Conservation (phyloP, 2,329 filamentous ascomycete species). For the Colletotrichum plurivorum region DNA sequence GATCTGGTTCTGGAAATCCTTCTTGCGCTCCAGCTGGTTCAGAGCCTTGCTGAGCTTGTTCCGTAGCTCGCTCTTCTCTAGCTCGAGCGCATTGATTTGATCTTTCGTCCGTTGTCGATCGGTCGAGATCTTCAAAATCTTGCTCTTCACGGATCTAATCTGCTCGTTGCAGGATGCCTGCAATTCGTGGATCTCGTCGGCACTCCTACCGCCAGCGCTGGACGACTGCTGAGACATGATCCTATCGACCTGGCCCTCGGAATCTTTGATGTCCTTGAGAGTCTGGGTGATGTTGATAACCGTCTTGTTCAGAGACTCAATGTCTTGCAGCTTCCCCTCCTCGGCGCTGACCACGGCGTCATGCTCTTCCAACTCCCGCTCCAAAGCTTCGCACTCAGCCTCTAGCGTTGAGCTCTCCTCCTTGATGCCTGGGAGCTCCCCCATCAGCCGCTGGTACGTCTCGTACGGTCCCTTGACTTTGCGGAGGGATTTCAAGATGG, state of each 20-base stretch:
- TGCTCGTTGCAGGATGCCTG: constrained; percentile 78
- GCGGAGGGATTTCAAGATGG: constrained; percentile 71
- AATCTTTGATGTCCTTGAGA: constrained; percentile 78
- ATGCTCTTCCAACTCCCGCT: constrained; percentile 75
- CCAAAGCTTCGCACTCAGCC: constrained; percentile 70
- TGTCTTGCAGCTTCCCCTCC: constrained; percentile 76
- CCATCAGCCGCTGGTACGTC: constrained; percentile 77
- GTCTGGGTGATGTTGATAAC: constrained; percentile 83
- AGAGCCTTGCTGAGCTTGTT: constrained; percentile 79
- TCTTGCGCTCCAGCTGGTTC: constrained; percentile 86
- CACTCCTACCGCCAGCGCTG: constrained; percentile 75
- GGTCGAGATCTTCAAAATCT: constrained; percentile 74
- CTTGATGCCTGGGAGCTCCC: constrained; percentile 79
- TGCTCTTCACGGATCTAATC: constrained; percentile 73
- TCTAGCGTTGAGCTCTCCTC: constrained; percentile 74
- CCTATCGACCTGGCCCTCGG: constrained; percentile 80
- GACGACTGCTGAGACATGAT: constrained; percentile 83
- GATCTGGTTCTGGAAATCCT: constrained; percentile 77
- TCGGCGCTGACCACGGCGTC: constrained; percentile 77
- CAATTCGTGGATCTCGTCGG: constrained; percentile 88
- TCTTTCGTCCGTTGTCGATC: constrained; percentile 82
- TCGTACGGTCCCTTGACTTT: constrained; percentile 79
- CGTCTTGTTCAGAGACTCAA: constrained; percentile 83
- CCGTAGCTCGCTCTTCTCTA: constrained; percentile 81
- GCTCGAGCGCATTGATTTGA: constrained; percentile 78